Percentiles rank a stretch among this genome's conserved stretches.
Conservation (phyloP, 179 eudicot genomes). For the Silene vulgaris region DNA sequence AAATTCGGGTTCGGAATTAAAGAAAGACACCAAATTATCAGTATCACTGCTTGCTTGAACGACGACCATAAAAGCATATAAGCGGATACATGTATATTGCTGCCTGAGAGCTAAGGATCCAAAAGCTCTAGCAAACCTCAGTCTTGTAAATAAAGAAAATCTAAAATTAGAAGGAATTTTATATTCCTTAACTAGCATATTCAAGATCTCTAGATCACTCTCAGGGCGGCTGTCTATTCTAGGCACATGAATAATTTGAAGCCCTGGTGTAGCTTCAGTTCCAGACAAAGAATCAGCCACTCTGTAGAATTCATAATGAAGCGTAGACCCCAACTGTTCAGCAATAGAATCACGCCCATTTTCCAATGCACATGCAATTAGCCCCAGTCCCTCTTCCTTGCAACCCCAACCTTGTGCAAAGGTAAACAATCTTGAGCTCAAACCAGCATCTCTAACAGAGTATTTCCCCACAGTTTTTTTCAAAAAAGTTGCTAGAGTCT, state of each 20-base stretch:
- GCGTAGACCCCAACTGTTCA: constrained; percentile 65
- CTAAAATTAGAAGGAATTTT: constrained; percentile 69
- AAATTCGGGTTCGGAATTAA: constrained; percentile 89
- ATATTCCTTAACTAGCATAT: constrained; percentile 56
- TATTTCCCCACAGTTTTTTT: constrained; percentile 86
- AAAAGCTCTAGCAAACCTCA: constrained; percentile 90
- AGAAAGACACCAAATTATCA: constrained; percentile 74
- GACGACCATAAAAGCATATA: constrained; percentile 83
- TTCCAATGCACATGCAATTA: constrained; percentile 76
- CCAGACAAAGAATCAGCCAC: constrained; percentile 45
- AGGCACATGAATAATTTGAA: constrained; percentile 76
- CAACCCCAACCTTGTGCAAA: constrained; percentile 99
- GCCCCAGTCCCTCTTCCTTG: constrained; percentile 96
- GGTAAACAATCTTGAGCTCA: constrained; percentile 76
- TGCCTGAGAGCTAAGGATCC: constrained; percentile 62
- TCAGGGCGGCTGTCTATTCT: constrained; percentile 43
- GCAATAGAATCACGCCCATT: constrained; percentile 62
- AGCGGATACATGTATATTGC: constrained; percentile 77
- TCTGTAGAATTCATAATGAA: constrained; percentile 90
- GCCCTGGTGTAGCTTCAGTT: constrained; percentile 44
- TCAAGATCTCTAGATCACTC: constrained; percentile 75
- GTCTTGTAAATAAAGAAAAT: constrained; percentile 78
- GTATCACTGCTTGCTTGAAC: constrained; percentile 85
- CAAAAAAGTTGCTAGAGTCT: constrained; percentile 82
- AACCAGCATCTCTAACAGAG: constrained; percentile 65